Evolutionary conservation across 1,139 yeast genomes (phyloP).

Genomic region (Zygoascus hellenicus): DNA sequence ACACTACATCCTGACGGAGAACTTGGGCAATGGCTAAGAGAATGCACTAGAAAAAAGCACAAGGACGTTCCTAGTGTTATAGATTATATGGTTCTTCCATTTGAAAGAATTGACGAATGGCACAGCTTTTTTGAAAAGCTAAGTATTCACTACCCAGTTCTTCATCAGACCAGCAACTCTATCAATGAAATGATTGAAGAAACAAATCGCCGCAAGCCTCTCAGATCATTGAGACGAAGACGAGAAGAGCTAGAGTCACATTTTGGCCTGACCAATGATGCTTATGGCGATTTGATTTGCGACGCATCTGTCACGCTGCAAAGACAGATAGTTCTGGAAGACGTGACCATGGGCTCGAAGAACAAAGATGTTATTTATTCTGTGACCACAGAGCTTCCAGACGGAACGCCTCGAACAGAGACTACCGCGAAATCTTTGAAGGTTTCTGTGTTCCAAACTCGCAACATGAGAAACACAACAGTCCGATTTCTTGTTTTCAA

Average conservation of each 20-base stretch:
- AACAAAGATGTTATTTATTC: constrained; percentile 18
- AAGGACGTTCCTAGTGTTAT: constrained; percentile 19
- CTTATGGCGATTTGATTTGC: constrained; percentile 20
- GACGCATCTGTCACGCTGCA: constrained; percentile 21
- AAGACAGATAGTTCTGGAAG: constrained; percentile 18
- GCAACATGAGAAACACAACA: constrained; percentile 11
- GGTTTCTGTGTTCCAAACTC: constrained; percentile 15
- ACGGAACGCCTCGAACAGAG: constrained; percentile 7
- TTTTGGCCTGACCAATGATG: constrained; percentile 17
- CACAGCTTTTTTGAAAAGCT: constrained; percentile 16
- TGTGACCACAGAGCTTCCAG: constrained; percentile 10
- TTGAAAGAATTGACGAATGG: constrained; percentile 18
- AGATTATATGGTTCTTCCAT: constrained; percentile 26
- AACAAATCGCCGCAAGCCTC: constrained; percentile 20
- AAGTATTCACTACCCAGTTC: constrained; percentile 13
- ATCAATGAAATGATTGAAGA: constrained; percentile 18
- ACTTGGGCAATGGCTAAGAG: constrained; percentile 26
- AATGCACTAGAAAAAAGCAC: constrained; percentile 14
- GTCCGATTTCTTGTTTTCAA: constrained; percentile 3
- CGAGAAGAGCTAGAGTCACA: constrained; percentile 18
- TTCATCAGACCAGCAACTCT: constrained; percentile 16
- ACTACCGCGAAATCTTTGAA: constrained; percentile 18
- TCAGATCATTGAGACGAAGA: constrained; percentile 18
- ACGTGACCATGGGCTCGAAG: constrained; percentile 15
- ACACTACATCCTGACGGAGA: constrained; percentile 25